phyloP scores from a whole-genome alignment of 306 rosid genomes.

The Acacia confusa region DNA sequence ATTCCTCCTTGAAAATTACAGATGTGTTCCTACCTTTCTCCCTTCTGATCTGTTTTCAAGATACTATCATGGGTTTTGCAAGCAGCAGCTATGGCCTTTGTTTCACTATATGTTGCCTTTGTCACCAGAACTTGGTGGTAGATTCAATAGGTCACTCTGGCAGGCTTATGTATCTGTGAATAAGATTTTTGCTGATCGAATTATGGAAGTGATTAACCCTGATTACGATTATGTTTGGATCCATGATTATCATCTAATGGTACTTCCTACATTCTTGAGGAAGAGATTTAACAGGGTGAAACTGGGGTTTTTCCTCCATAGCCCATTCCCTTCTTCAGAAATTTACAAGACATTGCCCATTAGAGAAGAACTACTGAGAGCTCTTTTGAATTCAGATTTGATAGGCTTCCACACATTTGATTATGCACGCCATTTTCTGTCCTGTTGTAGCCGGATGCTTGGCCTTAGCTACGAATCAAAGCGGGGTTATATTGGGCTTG shows the following conservation, averaged over 20 bases:
- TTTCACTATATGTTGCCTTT: constrained; percentile 70
- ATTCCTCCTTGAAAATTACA: constrained; percentile 50
- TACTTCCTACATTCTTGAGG: constrained; percentile 71
- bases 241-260: constrained; percentile 80
- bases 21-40: constrained; percentile 64
- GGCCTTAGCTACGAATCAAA: constrained; percentile 69
- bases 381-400: constrained; percentile 64
- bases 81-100: constrained; percentile 74
- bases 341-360: constrained; percentile 69
- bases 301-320: constrained; percentile 69
- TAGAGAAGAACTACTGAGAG: constrained; percentile 66
- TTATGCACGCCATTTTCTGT: constrained; percentile 70
- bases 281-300: constrained; percentile 71
- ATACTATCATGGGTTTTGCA: constrained; percentile 71
- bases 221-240: constrained; percentile 73
- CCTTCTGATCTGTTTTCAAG: constrained; percentile 60
- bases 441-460: constrained; percentile 78
- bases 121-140: constrained; percentile 72
- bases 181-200: constrained; percentile 69
- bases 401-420: constrained; percentile 79
- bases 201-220: constrained; percentile 77
- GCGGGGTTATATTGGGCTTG: constrained; percentile 69
- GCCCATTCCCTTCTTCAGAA: constrained; percentile 74
- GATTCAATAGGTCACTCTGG: constrained; percentile 63
- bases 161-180: constrained; percentile 71